These are phyloP conservation scores for Fusarium nematophilum DNA, from an alignment of 2,329 filamentous ascomycete species.

Conservation along the genomic window DNA sequence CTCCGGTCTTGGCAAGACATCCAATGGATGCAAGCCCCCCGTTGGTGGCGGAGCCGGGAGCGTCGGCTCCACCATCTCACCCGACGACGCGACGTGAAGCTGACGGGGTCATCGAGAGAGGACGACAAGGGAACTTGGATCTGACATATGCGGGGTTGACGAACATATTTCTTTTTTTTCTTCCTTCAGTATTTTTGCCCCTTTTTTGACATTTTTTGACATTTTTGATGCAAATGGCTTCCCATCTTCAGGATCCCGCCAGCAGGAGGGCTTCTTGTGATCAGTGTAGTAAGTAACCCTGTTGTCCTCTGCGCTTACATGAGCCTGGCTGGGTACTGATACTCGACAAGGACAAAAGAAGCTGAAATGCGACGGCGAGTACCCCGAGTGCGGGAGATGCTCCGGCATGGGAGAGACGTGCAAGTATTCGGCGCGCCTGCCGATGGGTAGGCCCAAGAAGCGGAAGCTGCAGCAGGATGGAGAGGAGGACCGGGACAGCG, in stretches of 20 bases:
- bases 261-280: constrained; percentile 43
- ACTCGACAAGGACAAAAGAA: constrained; percentile 40
- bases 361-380: constrained; percentile 41
- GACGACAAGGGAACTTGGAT: background rate
- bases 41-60: constrained; percentile 27
- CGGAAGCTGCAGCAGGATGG: constrained; percentile 24
- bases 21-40: no score
- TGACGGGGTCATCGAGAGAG: background rate
- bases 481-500: constrained; percentile 14
- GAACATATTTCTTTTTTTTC: background rate
- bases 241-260: constrained; percentile 20
- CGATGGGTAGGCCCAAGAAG: constrained; percentile 44
- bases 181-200: background rate
- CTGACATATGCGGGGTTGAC: background rate
- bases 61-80: constrained; percentile 31
- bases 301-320: constrained; percentile 14
- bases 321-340: constrained; percentile 19
- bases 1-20: constrained; percentile 34
- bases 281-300: constrained; percentile 37
- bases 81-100: background rate
- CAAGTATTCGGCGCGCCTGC: constrained; percentile 38
- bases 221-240: constrained; percentile 21
- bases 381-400: constrained; percentile 38
- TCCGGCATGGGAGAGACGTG: constrained; percentile 22
- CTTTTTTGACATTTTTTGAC: background rate